Conservation (phyloP, 768 basidiomycete genomes). For the Lentinula detonsa region DNA sequence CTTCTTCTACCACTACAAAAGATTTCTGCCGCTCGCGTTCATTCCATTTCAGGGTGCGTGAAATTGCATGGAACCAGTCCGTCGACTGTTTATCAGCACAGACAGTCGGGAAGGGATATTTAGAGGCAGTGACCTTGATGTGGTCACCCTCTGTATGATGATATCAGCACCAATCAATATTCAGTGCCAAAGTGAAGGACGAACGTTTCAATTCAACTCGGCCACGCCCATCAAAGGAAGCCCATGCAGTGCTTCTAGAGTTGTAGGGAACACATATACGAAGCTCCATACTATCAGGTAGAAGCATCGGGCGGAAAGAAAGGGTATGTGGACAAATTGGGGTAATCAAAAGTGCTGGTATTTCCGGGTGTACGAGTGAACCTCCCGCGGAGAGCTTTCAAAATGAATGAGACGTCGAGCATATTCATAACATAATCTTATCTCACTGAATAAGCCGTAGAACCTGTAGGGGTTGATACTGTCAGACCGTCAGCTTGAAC, state of each 20-base stretch:
- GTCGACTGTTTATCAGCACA: slow-evolving; percentile 97
- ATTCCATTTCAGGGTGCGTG: slow-evolving; percentile 97
- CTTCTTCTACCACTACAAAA: slow-evolving; percentile 96
- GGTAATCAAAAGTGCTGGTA: slow-evolving; percentile 92
- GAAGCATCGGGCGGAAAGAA: slow-evolving; percentile 96
- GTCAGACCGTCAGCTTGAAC: slow-evolving; percentile 97
- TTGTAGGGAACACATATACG: slow-evolving; percentile 99
- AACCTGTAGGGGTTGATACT: slow-evolving; percentile 95
- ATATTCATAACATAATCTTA: background rate
- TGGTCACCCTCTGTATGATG: slow-evolving; percentile 88
- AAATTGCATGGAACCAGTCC: slow-evolving; percentile 98
- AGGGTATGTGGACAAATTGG: slow-evolving; percentile 98
- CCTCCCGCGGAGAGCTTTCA: slow-evolving; percentile 87
- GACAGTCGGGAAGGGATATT: slow-evolving; percentile 97
- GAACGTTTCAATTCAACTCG: slow-evolving; percentile 92
- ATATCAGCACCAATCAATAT: slow-evolving; percentile 8
- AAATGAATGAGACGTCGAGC: background rate
- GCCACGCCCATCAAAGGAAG: slow-evolving; percentile 95
- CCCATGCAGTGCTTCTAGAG: slow-evolving; percentile 97
- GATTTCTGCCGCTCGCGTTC: slow-evolving; percentile 98
- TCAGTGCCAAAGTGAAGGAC: slow-evolving; percentile 22
- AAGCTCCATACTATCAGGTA: slow-evolving; percentile 98
- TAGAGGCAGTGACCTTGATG: slow-evolving; percentile 96
- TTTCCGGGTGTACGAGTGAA: slow-evolving; percentile 95
- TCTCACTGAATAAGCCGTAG: slow-evolving; percentile 93